Conservation (phyloP, 495 filamentous ascomycete genomes). For the Talaromyces wortmannii region DNA sequence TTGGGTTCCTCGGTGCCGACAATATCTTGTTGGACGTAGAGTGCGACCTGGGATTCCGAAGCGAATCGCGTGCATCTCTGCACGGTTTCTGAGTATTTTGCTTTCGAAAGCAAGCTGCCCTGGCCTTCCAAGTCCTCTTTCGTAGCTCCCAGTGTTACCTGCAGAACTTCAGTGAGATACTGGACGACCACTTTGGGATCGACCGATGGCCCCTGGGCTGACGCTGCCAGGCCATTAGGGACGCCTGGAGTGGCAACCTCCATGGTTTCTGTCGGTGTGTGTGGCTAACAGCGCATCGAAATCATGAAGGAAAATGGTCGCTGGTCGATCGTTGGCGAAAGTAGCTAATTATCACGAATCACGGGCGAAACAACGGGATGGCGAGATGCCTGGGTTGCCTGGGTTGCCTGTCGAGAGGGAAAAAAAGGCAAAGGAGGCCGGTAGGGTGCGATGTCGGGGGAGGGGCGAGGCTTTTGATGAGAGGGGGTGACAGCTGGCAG, state of each 20-base stretch:
- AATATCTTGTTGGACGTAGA: slow-evolving; percentile 87
- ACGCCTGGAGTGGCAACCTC: slow-evolving; percentile 43
- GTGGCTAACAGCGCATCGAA: slow-evolving; percentile 12
- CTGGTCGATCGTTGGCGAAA: background rate
- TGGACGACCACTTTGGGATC: slow-evolving; percentile 64
- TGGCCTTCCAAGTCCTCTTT: slow-evolving; percentile 68
- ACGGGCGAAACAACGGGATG: background rate
- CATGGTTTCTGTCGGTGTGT: slow-evolving; percentile 26
- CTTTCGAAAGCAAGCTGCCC: slow-evolving; percentile 74
- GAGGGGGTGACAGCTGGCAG: background rate
- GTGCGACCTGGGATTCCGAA: slow-evolving; percentile 72
- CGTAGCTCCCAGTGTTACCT: slow-evolving; percentile 79
- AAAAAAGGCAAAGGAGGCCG: background rate
- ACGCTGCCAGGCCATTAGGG: slow-evolving; percentile 38
- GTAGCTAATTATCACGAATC: background rate
- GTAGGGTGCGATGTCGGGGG: background rate
- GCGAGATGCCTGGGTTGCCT: background rate
- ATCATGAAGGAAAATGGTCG: slow-evolving; percentile 20
- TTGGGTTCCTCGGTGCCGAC: slow-evolving; percentile 47
- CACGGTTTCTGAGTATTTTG: slow-evolving; percentile 65
- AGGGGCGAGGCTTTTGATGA: background rate
- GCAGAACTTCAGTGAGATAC: slow-evolving; percentile 70
- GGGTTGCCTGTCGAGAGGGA: background rate
- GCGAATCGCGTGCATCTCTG: slow-evolving; percentile 86
- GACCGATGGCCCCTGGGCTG: slow-evolving; percentile 29